Base-by-base conservation (phyloP, 257 asterid species). In the Eustoma russellianum region DNA sequence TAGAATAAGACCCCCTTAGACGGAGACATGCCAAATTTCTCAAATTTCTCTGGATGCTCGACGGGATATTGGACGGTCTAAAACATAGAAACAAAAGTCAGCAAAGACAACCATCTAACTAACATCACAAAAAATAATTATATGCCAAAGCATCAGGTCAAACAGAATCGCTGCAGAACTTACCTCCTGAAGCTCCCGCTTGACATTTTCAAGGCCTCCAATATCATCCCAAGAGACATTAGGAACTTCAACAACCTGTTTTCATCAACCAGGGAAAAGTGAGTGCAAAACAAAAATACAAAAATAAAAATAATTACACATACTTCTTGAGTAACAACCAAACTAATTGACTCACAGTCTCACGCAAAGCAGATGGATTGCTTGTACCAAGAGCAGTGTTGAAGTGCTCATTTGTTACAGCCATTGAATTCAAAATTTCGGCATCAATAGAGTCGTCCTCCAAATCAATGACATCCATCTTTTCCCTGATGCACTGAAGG, bases 41-140 rank as follows among this genome's bases (percentile, higher is more conserved):
- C 83, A 5, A 80, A 80, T 69, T 77, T 80, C 61, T 80, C 87
- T 15, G 83, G 87, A 64, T 80, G 87, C 48, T 80, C 87, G 60
- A 80, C 83, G 0, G 87, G 87, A 71, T 80, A 80, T 65, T 80
- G 88, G 46, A 80, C 88, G 50, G 88, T 80, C 84, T 79, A 60
- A 41, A 67, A 49, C 17, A 70, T 33, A 33, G 16, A 30, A 35
- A 46, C 16, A 33, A 30, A 55, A 48, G 45, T 60, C 7, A 49
- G 11, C 18, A 33, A 16, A 4, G 8, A 18, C 12, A 46, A 55
- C 17, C 52, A 38, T 50, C 7, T 3, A 10, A 50, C 33, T 55
- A 59, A 9, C 16, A 38, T 30, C n/a, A 59, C 6, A 41, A 34
- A 33, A 2, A 2, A 13, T 13, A 63, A 19, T 18, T n/a, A 50